Percentiles rank a stretch among this genome's conserved stretches.
These are phyloP conservation scores for Orbilia blumenaviensis DNA, from an alignment of 2,329 filamentous ascomycete species.

Conservation along the genomic window DNA sequence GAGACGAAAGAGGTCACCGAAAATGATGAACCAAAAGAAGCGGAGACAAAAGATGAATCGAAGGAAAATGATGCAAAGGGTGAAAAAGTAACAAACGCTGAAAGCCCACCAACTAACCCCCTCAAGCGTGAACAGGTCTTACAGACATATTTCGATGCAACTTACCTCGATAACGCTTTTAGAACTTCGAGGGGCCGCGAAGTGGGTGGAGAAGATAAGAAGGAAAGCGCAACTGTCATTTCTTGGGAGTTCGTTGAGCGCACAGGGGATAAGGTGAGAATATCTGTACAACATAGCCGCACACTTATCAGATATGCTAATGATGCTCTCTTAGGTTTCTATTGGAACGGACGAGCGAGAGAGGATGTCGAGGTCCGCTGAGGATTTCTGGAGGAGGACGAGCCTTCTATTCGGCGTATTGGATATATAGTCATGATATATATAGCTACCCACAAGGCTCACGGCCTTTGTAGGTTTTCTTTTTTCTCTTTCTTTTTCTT, in stretches of 20 bases:
- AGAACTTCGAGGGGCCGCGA: constrained; percentile 9
- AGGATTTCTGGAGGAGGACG: constrained; percentile 49
- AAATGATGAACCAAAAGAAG: not conserved
- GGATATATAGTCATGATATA: constrained; percentile 32
- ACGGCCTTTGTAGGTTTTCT: no score
- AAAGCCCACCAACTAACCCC: not conserved
- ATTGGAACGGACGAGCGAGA: constrained; percentile 35
- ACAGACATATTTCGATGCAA: constrained; percentile 46
- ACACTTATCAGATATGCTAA: not conserved
- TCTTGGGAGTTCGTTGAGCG: constrained; percentile 44
- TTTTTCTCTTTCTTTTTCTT: no score
- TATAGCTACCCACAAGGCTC: not conserved
- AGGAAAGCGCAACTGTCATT: constrained; percentile 16
- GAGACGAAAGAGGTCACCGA: not conserved
- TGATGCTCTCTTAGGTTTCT: constrained; percentile 6
- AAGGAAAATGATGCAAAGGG: not conserved
- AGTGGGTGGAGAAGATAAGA: constrained; percentile 14
- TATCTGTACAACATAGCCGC: not conserved
- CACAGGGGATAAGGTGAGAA: constrained; percentile 27
- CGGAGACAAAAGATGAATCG: not conserved
- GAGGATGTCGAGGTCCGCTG: constrained; percentile 49
- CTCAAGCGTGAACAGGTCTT: constrained; percentile 35
- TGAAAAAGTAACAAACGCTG: not conserved
- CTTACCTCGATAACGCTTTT: constrained; percentile 45
- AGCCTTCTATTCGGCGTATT: constrained; percentile 44